Conservation (phyloP, 352 stramenopile genomes). For the Blastocystis sp. region DNA sequence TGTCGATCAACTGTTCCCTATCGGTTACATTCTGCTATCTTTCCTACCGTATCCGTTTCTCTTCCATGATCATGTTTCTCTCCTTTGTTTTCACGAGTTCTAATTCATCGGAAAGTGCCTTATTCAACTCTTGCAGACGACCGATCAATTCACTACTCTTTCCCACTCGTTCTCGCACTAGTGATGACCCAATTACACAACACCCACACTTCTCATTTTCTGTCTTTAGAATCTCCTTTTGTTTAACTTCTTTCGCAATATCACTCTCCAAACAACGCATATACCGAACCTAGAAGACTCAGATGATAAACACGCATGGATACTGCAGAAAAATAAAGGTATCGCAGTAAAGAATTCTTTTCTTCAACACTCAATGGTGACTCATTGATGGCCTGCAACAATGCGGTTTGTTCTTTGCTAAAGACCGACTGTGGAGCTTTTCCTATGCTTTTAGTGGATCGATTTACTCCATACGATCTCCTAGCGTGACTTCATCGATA, state of each 20-base stretch:
- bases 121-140: constrained; percentile 50
- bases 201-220: constrained; percentile 49
- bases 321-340: constrained; percentile 27
- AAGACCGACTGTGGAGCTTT: constrained; percentile 42
- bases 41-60: constrained; percentile 34
- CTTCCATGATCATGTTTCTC: constrained; percentile 16
- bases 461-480: not conserved
- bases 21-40: not conserved
- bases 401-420: constrained; percentile 23
- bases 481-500: constrained; percentile 25
- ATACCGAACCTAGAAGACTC: constrained; percentile 1
- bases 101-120: not conserved
- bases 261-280: constrained; percentile 43
- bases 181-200: not conserved
- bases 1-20: constrained; percentile 30
- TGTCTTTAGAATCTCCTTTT: not conserved
- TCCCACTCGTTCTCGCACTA: not conserved
- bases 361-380: constrained; percentile 22
- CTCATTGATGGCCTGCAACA: not conserved
- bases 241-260: constrained; percentile 22
- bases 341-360: constrained; percentile 45
- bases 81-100: constrained; percentile 41
- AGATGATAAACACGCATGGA: not conserved
- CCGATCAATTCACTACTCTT: constrained; percentile 44
- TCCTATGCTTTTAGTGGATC: not conserved